Base-by-base conservation (phyloP, 164 flowering plant genomes). In the Dillenia suffruticosa region DNA sequence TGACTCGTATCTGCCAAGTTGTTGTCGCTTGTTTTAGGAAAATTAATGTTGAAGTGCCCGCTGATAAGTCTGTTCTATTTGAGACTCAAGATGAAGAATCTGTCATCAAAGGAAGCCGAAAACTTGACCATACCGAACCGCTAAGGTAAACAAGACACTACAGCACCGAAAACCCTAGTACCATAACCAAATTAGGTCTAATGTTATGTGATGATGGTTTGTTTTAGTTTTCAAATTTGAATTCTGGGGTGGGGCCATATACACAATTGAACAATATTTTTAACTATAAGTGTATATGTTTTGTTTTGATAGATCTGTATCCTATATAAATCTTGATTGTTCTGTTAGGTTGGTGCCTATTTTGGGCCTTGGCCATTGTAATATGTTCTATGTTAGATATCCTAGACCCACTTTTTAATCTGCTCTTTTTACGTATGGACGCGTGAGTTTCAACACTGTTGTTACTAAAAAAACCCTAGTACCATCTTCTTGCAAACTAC, bases 41-140 rank as follows among this genome's bases (percentile, higher is more conserved):
- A 63, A 56, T 10, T 17, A 19, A 50, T 5, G 74, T 73, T 14
- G 24, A 62, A 62, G 67, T 71, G 46, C 81, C 80, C 26, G 56
- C 26, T 19, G 76, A 77, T 17, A 54, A 72, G 57, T 51, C 74
- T 44, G 72, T 66, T 45, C 74, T 72, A 14, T 69, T 75, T 58
- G 84, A 77, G 70, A 70, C 71, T 9, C 46, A 62, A 9, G 83
- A 74, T 12, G 66, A 49, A 13, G 71, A 79, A 56, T 69, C 63
- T 2, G 66, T 8, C 12, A 70, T 76, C 15, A 9, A 62, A 61
- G 81, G 79, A 64, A 80, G 84, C 65, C 81, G 84, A 3, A 80
- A 77, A 76, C 81, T 80, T 22, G 71, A 80, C 50, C 84, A 80
- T 16, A 72, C 81, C n/a, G 57, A 75, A 9, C 61, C 68, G 24